Conservation (phyloP, 345 rosid genomes). For the Aethionema arabicum region DNA sequence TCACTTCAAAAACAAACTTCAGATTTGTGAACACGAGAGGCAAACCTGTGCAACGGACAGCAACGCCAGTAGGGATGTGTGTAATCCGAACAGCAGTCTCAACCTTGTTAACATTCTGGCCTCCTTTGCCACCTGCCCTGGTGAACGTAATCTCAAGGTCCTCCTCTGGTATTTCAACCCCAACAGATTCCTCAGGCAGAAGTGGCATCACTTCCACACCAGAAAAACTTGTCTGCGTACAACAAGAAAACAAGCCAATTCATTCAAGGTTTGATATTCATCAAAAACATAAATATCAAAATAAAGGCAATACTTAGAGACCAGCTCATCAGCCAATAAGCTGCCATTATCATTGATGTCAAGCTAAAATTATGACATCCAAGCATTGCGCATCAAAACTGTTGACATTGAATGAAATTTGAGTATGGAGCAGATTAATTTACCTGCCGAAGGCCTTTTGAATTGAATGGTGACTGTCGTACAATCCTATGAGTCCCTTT, state of each 20-base stretch:
- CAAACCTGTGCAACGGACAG: conserved; percentile 86
- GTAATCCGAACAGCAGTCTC: conserved; percentile 92
- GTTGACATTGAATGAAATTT: not conserved
- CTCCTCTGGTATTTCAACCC: conserved; percentile 81
- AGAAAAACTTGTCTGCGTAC: conserved; percentile 77
- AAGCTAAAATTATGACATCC: not conserved
- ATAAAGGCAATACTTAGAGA: not conserved
- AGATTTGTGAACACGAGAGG: conserved; percentile 11
- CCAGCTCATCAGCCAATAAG: not conserved
- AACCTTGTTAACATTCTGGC: conserved; percentile 95
- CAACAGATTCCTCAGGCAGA: conserved; percentile 73
- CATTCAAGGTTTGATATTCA: not conserved
- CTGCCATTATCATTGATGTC: not conserved
- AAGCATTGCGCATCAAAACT: not conserved
- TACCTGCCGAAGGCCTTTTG: conserved; percentile 98
- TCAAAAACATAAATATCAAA: not conserved
- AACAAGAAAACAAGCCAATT: not conserved
- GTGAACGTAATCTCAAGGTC: conserved; percentile 81
- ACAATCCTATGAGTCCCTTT: conserved; percentile 96
- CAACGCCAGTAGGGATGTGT: conserved; percentile 84
- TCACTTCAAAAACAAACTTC: not conserved
- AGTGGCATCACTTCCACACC: conserved; percentile 96
- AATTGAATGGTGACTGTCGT: conserved; percentile 94
- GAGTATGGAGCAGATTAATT: conserved; percentile 1
- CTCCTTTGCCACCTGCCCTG: conserved; percentile 97